Evolutionary conservation across 768 basidiomycete species (phyloP).

Genomic region (Rubroboletus pulcherrimus): DNA sequence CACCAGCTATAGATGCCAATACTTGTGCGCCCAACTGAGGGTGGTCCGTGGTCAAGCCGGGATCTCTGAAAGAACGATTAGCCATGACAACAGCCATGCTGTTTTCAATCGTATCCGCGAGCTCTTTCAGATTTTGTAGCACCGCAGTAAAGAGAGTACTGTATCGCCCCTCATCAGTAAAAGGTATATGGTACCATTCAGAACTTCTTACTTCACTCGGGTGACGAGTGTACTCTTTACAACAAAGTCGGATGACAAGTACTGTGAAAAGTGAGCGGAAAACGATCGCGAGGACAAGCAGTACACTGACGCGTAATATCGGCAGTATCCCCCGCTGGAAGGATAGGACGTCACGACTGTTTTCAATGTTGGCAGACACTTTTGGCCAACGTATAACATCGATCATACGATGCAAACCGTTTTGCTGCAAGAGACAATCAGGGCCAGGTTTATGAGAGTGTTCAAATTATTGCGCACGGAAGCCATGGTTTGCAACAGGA

Average conservation of each 20-base stretch:
- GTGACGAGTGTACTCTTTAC: constrained; percentile 52
- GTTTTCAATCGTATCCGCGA: constrained; percentile 38
- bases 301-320: constrained; percentile 42
- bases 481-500: constrained; percentile 38
- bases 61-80: constrained; percentile 34
- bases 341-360: constrained; percentile 38
- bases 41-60: not conserved
- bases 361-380: constrained; percentile 39
- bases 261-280: constrained; percentile 34
- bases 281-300: not conserved
- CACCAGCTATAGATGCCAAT: constrained; percentile 42
- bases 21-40: constrained; percentile 38
- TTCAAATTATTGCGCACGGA: constrained; percentile 27
- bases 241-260: constrained; percentile 56
- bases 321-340: constrained; percentile 58
- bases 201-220: constrained; percentile 44
- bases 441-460: not conserved
- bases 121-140: constrained; percentile 42
- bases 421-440: constrained; percentile 34
- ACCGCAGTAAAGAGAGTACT: constrained; percentile 47
- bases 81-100: constrained; percentile 36
- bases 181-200: not conserved
- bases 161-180: constrained; percentile 4
- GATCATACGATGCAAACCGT: constrained; percentile 46
- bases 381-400: constrained; percentile 46